A percentile compares a stretch with the other conserved stretches of the same genome.
phyloP scores from a whole-genome alignment of 106 monocot species.

The Triglochin maritima region DNA sequence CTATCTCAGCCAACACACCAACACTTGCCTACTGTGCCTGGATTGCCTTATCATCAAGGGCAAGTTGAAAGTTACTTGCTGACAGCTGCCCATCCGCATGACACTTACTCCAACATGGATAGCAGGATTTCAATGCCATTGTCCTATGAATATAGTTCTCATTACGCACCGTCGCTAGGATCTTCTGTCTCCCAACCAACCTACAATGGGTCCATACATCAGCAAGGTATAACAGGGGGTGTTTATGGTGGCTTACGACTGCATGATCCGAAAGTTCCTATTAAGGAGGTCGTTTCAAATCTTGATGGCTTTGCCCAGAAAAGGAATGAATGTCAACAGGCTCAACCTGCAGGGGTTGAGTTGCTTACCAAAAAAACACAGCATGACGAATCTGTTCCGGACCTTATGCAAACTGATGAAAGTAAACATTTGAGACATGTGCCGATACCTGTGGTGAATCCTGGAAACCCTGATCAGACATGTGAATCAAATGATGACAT shows the following conservation, averaged over 20 bases:
- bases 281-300: slow-evolving; percentile 16
- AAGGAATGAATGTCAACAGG: slow-evolving; percentile 31
- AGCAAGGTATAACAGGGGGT: slow-evolving; percentile 6
- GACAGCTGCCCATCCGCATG: slow-evolving; percentile 14
- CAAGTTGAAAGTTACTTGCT: slow-evolving; percentile 25
- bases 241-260: slow-evolving; percentile 6
- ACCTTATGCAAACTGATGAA: slow-evolving; percentile 6
- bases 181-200: slow-evolving; percentile 20
- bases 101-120: slow-evolving; percentile 19
- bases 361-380: slow-evolving; percentile 7
- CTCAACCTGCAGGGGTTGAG: slow-evolving; percentile 18
- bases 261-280: slow-evolving; percentile 10
- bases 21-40: slow-evolving; percentile 20
- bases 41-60: slow-evolving; percentile 18
- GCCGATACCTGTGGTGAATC: slow-evolving; percentile 4
- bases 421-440: slow-evolving; percentile 22
- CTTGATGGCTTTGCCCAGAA: slow-evolving; percentile 8
- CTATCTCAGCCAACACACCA: slow-evolving; percentile 11
- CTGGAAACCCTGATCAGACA: slow-evolving; percentile 12
- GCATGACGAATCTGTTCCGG: slow-evolving; percentile 18
- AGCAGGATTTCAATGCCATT: slow-evolving; percentile 29
- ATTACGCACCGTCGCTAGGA: slow-evolving; percentile 21
- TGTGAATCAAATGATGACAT: slow-evolving; percentile 38
- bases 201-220: slow-evolving; percentile 13
- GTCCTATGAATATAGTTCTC: slow-evolving; percentile 28